Base-by-base conservation (phyloP, 768 basidiomycete genomes). In the Mycena indigotica region DNA sequence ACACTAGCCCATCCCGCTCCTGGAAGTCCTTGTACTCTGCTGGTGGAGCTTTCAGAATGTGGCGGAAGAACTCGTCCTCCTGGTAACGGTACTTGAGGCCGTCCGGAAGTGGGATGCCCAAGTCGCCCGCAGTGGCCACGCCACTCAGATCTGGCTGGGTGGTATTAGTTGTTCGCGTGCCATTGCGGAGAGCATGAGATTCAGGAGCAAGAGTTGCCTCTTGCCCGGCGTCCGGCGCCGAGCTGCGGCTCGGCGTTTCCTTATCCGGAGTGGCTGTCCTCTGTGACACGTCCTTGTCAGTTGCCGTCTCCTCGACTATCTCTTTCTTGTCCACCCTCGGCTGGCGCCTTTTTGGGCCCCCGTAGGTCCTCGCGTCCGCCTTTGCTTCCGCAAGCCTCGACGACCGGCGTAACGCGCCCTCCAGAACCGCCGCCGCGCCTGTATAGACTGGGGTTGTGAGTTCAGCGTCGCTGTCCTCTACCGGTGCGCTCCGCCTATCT, bases 11-110 rank as follows among this genome's bases (percentile, higher is more conserved):
- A 8, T 73, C 63, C 0, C 19, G 16, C 0, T 66, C 46, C 1
- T 25, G 24, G 35, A 75, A 76, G 58, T 74, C 70, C 12, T 59
- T 61, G 50, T 53, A 71, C 2, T 67, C 48, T 0, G 53, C 40
- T 0, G 72, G 70, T 0, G 72, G 70, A 1, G 64, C 58, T 8
- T 53, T 48, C 0, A 73, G 2, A 6, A 77, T 65, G 0, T 52
- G 21, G 1, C 48, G 51, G 52, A 74, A 77, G 57, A 73, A 75
- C 0, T 48, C 4, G 46, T 77, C 74, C 10, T 69, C 60, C 0
- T 1, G 13, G 45, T 76, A 76, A 2, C 23, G 32, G 3, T 35
- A 38, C 23, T 54, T 58, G 23, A 54, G 28, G 1, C 40, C 21
- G 2, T 44, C 50, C 0, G 57, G 57, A 10, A 54, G 53, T 4